phyloP scores from a whole-genome alignment of 257 asterid genomes.

The Gentiana dahurica region DNA sequence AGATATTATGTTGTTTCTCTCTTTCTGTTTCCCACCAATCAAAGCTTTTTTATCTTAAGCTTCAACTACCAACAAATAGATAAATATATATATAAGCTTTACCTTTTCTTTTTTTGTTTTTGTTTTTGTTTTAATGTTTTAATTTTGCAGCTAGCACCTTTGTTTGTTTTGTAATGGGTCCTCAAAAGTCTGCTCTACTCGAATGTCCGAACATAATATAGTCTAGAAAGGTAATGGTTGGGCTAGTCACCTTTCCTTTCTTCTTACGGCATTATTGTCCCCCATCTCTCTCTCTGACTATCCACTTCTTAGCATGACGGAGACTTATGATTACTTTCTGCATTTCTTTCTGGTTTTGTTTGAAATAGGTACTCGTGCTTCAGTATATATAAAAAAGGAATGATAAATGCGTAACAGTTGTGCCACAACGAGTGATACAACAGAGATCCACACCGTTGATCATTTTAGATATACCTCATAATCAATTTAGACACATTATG shows the following conservation, averaged over 20 bases:
- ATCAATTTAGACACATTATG: too few species aligned
- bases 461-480: too few species aligned
- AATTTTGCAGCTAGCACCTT: not conserved
- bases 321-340: too few species aligned
- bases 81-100: conserved; percentile 11
- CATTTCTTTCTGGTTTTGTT: too few species aligned
- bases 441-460: too few species aligned
- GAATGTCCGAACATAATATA: conserved; percentile 16
- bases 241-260: conserved; percentile 51
- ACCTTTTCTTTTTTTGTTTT: not conserved
- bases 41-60: conserved; percentile 30
- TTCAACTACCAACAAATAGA: conserved; percentile 12
- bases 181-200: conserved; percentile 14
- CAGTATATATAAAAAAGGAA: too few species aligned
- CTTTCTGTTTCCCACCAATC: conserved; percentile 10
- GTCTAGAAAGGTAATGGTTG: conserved; percentile 20
- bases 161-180: conserved; percentile 18
- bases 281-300: conserved; percentile 33
- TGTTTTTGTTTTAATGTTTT: too few species aligned
- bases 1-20: not conserved
- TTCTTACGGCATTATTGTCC: conserved; percentile 54
- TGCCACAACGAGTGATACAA: too few species aligned
- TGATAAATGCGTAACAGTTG: too few species aligned
- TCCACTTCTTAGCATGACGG: conserved; percentile 15
- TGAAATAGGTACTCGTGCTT: too few species aligned